Percentiles rank a stretch among this genome's conserved stretches.
These are phyloP conservation scores for Moesziomyces parantarcticus DNA, from an alignment of 1,284 basidiomycete genomes.

Conservation along the genomic window DNA sequence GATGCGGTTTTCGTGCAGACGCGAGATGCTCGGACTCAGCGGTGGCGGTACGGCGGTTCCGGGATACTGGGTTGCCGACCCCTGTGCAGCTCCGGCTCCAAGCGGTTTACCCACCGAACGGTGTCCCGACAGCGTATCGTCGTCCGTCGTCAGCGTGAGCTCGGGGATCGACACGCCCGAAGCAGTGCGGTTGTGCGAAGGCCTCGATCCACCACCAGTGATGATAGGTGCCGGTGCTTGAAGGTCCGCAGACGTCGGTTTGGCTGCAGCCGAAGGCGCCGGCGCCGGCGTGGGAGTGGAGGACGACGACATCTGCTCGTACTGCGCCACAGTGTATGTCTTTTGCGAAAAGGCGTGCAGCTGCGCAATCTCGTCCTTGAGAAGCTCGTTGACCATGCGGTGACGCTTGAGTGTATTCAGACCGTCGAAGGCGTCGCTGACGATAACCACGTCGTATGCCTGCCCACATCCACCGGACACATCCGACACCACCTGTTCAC, in stretches of 20 bases:
- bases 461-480: slow-evolving; percentile 67
- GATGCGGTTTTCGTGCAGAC: slow-evolving; percentile 58
- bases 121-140: slow-evolving; percentile 41
- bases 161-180: slow-evolving; percentile 63
- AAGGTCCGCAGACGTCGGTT: slow-evolving; percentile 19
- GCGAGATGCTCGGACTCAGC: slow-evolving; percentile 53
- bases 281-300: slow-evolving; percentile 12
- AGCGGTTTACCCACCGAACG: slow-evolving; percentile 33
- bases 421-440: slow-evolving; percentile 61
- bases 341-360: slow-evolving; percentile 70
- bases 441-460: slow-evolving; percentile 67
- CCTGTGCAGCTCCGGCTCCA: slow-evolving; percentile 24
- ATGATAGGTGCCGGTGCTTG: slow-evolving; percentile 38
- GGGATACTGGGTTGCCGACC: slow-evolving; percentile 29
- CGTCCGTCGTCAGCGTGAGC: slow-evolving; percentile 64
- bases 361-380: slow-evolving; percentile 69
- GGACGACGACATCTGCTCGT: slow-evolving; percentile 29
- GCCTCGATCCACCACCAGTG: slow-evolving; percentile 6
- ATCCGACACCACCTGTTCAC: slow-evolving; percentile 63
- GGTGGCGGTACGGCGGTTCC: slow-evolving; percentile 32
- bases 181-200: slow-evolving; percentile 54
- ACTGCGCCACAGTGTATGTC: slow-evolving; percentile 62
- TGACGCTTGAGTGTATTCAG: slow-evolving; percentile 65
- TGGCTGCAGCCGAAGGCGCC: slow-evolving; percentile 9
- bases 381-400: slow-evolving; percentile 68